Conservation (phyloP, 192 early-diverging fungal species). For the Mortierella antarctica region DNA sequence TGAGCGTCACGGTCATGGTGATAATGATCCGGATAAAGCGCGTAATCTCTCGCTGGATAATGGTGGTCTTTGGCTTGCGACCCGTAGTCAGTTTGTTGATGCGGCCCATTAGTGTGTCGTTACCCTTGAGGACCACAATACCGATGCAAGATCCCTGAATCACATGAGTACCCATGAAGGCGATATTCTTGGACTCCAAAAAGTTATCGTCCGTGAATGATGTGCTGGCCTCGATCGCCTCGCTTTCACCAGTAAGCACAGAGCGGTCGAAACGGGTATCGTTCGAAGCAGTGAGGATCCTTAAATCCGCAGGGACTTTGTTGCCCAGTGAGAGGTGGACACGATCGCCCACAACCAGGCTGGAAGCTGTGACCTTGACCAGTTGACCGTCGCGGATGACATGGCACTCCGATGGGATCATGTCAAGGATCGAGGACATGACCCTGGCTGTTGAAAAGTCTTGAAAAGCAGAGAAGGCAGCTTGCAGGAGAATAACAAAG, state of each 20-base stretch:
- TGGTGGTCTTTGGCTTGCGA: slow-evolving; percentile 51
- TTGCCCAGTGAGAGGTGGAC: slow-evolving; percentile 73
- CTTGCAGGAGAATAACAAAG: slow-evolving; percentile 74
- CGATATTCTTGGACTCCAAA: slow-evolving; percentile 86
- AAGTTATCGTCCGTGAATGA: slow-evolving; percentile 76
- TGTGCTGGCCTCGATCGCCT: slow-evolving; percentile 70
- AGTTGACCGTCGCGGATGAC: slow-evolving; percentile 77
- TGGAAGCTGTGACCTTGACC: slow-evolving; percentile 58
- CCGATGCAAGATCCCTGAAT: slow-evolving; percentile 78
- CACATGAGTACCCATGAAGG: slow-evolving; percentile 75
- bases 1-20: slow-evolving; percentile 57
- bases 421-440: slow-evolving; percentile 78
- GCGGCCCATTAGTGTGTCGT: slow-evolving; percentile 79
- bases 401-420: slow-evolving; percentile 69
- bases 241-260: slow-evolving; percentile 81
- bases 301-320: slow-evolving; percentile 82
- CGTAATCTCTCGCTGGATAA: slow-evolving; percentile 71
- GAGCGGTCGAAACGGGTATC: slow-evolving; percentile 86
- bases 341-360: slow-evolving; percentile 82
- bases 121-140: slow-evolving; percentile 82
- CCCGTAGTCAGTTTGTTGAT: slow-evolving; percentile 69
- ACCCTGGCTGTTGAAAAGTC: slow-evolving; percentile 75
- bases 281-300: slow-evolving; percentile 70
- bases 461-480: slow-evolving; percentile 75
- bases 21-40: slow-evolving; percentile 78